Evolutionary conservation across 805 yeast genomes (phyloP).

Genomic region (Cyberlindnera amylophila): DNA sequence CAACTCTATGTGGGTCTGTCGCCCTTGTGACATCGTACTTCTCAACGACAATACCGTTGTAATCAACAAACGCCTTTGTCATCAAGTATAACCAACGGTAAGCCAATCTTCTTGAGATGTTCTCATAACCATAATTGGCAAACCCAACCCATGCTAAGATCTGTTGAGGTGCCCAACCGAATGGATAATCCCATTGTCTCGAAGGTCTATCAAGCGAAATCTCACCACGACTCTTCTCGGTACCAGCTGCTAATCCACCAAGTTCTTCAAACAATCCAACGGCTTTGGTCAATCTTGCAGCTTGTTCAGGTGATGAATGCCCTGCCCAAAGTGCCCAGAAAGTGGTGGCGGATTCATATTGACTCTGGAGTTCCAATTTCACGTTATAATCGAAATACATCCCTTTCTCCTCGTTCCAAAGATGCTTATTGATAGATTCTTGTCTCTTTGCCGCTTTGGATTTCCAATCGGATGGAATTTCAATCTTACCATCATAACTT

Average conservation of each 20-base stretch:
- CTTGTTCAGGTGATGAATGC: slow-evolving; percentile 63
- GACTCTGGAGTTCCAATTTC: slow-evolving; percentile 47
- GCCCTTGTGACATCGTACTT: slow-evolving; percentile 86
- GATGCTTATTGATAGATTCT: slow-evolving; percentile 53
- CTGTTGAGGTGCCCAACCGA: slow-evolving; percentile 99
- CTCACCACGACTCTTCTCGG: slow-evolving; percentile 68
- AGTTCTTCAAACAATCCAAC: slow-evolving; percentile 70
- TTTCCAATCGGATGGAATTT: slow-evolving; percentile 58
- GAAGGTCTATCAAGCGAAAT: slow-evolving; percentile 70
- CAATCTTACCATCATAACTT: slow-evolving; percentile 36
- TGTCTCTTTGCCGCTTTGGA: slow-evolving; percentile 53
- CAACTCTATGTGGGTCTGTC: slow-evolving; percentile 84
- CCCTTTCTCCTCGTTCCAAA: slow-evolving; percentile 81
- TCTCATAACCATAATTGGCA: slow-evolving; percentile 61
- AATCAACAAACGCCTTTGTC: slow-evolving; percentile 86
- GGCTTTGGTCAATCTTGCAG: slow-evolving; percentile 55
- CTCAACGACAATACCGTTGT: slow-evolving; percentile 92
- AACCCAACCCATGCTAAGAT: slow-evolving; percentile 91
- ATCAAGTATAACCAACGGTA: slow-evolving; percentile 89
- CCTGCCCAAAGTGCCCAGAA: slow-evolving; percentile 93
- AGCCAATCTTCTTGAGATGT: slow-evolving; percentile 64
- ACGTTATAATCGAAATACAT: slow-evolving; percentile 84
- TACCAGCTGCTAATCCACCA: slow-evolving; percentile 89
- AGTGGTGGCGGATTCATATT: slow-evolving; percentile 82
- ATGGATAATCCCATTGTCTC: slow-evolving; percentile 98